A percentile compares a stretch with the other conserved stretches of the same genome.
Evolutionary conservation across 371 early-diverging fungal genomes (phyloP).

Genomic region (Thermomucor indicae-seudaticae): DNA sequence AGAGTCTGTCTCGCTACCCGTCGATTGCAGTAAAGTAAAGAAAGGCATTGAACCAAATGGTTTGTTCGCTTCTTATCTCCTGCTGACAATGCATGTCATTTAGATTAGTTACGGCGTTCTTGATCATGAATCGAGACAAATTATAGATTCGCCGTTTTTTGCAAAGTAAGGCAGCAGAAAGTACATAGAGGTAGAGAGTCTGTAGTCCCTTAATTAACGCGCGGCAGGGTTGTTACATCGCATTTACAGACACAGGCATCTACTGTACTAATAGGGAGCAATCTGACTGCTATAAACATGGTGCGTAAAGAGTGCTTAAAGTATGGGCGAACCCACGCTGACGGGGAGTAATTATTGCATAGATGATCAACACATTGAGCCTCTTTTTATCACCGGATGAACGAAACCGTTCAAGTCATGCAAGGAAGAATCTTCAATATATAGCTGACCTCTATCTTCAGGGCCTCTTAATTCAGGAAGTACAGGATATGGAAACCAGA

Average conservation of each 20-base stretch:
- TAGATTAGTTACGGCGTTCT: conserved; percentile 52
- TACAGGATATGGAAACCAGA: conserved; percentile 24
- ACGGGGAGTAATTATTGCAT: neutral
- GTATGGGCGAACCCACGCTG: neutral
- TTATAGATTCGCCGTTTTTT: conserved; percentile 53
- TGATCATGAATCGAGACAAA: conserved; percentile 46
- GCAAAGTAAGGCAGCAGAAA: conserved; percentile 26
- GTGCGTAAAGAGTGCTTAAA: conserved; percentile 13
- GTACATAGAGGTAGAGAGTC: neutral
- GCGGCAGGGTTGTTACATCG: conserved; percentile 48
- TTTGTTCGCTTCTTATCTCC: neutral
- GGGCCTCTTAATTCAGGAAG: conserved; percentile 42
- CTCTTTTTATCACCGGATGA: conserved; percentile 50
- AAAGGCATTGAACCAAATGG: neutral
- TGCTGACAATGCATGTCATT: neutral
- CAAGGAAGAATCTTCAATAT: conserved; percentile 54
- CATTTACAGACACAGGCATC: conserved; percentile 56
- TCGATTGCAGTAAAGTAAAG: conserved; percentile 49
- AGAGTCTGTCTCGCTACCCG: conserved; percentile 55
- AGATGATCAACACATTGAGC: conserved; percentile 58
- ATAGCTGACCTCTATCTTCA: conserved; percentile 55
- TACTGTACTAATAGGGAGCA: conserved; percentile 50
- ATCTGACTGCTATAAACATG: conserved; percentile 57
- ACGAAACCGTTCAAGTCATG: conserved; percentile 54
- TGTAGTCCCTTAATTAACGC: neutral